Base-by-base conservation (phyloP, 1,139 yeast species). In the Suhomyces anneliseae region DNA sequence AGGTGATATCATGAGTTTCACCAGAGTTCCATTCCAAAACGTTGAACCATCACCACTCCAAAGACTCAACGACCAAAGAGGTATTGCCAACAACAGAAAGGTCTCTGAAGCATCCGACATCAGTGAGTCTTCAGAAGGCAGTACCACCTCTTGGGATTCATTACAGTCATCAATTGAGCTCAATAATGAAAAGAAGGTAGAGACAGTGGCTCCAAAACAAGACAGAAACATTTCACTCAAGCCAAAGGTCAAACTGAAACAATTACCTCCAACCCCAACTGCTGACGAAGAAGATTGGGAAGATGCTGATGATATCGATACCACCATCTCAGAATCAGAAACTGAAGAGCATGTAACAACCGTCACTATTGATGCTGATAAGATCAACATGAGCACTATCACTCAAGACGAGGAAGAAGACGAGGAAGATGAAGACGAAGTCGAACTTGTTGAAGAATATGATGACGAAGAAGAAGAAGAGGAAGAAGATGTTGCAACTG, bases 101-200 rank as follows among this genome's bases (percentile, higher is more conserved):
- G 36, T 37, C 4, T 40, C 46, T 2, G 14, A 15, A 6, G 45
- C 53, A 5, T 54, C 59, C 2, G 19, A 39, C 1, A 38, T 45
- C 9, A 48, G 54, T 11, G 40, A 44, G 11, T 35, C 36, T 27
- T 53, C 57, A 1, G 54, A 45, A 6, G 44, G 47, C 1, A 51
- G 56, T 19, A 39, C 47, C 4, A 46, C 53, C 2, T 69, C 74
- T 3, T 71, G 74, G 74, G 62, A 67, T 41, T 70, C 76, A 1
- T 49, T 70, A 8, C 76, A 71, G 52, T 60, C 64, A 37, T 69
- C 74, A 26, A 51, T 70, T 15, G 71, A 69, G 44, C 57, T 71
- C 11, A 58, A 62, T 8, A 47, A 54, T 31, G 54, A 45, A 2
- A 45, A 44, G 6, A 41, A 24, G 14, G 8, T 27, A 6, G 29